phyloP scores from a whole-genome alignment of 371 early-diverging fungal genomes.

The Zychaea mexicana region DNA sequence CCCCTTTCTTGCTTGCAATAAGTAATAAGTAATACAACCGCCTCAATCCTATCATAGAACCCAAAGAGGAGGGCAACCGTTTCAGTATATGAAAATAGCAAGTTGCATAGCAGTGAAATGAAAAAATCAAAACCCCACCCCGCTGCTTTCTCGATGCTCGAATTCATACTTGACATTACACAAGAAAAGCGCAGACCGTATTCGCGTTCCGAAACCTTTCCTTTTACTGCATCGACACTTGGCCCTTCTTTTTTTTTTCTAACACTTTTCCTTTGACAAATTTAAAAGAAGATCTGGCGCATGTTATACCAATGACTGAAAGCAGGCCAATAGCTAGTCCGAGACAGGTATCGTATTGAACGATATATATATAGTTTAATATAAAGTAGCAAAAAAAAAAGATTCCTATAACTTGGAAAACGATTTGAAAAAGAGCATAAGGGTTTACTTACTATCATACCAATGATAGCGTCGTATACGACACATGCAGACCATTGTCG shows the following conservation, averaged over 20 bases:
- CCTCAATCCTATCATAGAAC: too few relatives aligned
- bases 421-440: not conserved
- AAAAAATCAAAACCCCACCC: too few relatives aligned
- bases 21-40: too few relatives aligned
- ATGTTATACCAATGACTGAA: slow-evolving; percentile 18
- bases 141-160: too few relatives aligned
- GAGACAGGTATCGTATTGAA: slow-evolving; percentile 9
- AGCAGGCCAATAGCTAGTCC: slow-evolving; percentile 13
- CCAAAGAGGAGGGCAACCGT: too few relatives aligned
- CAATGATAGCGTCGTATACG: slow-evolving; percentile 50
- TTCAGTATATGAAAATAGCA: too few relatives aligned
- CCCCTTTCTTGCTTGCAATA: too few relatives aligned
- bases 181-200: not conserved
- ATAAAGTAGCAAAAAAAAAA: too few relatives aligned
- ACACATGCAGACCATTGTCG: slow-evolving; percentile 40
- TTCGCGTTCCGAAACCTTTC: not conserved
- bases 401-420: not conserved
- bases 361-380: not conserved
- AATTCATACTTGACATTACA: not conserved
- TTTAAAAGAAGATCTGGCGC: not conserved
- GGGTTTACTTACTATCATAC: too few relatives aligned
- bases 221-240: too few relatives aligned
- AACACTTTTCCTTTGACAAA: not conserved
- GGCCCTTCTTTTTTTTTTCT: not conserved
- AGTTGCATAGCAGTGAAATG: too few relatives aligned